Evolutionary conservation across 1,284 basidiomycete species (phyloP).

Genomic region (Ustilago trichophora): DNA sequence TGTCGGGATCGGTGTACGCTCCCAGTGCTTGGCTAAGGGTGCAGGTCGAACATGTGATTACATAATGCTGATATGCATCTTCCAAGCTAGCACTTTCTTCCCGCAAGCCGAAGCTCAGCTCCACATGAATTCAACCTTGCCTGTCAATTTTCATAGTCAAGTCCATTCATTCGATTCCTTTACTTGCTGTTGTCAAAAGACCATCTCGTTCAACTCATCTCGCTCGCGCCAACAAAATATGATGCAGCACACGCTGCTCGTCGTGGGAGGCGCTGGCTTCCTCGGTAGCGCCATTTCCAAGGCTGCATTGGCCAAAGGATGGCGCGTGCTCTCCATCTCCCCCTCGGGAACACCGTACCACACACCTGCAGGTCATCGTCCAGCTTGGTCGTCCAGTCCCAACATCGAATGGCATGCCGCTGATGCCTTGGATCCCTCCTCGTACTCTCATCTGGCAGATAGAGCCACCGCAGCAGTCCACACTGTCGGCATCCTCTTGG

Average conservation of each 20-base stretch:
- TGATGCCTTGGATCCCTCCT: conserved; percentile 76
- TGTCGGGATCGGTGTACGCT: too few species aligned
- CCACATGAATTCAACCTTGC: too few species aligned
- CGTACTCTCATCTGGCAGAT: conserved; percentile 77
- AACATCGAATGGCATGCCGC: conserved; percentile 60
- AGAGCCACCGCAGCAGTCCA: conserved; percentile 83
- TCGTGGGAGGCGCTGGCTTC: conserved; percentile 94
- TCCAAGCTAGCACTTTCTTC: too few species aligned
- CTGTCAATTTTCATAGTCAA: too few species aligned
- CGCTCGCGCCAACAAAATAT: neutral
- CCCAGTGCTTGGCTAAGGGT: too few species aligned
- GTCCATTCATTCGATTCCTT: too few species aligned
- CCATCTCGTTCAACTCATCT: too few species aligned
- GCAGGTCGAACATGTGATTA: too few species aligned
- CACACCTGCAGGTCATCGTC: conserved; percentile 86
- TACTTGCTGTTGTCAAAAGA: too few species aligned
- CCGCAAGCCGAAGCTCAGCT: too few species aligned
- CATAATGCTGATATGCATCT: too few species aligned
- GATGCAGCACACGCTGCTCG: conserved; percentile 65
- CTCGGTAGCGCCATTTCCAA: conserved; percentile 92
- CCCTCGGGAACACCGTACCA: conserved; percentile 84
- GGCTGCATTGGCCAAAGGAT: conserved; percentile 81
- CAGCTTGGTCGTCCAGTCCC: conserved; percentile 76
- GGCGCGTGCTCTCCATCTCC: conserved; percentile 88
- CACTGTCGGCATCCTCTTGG: conserved; percentile 90